Evolutionary conservation across 371 early-diverging fungal species (phyloP).

Genomic region (Apophysomyces variabilis): DNA sequence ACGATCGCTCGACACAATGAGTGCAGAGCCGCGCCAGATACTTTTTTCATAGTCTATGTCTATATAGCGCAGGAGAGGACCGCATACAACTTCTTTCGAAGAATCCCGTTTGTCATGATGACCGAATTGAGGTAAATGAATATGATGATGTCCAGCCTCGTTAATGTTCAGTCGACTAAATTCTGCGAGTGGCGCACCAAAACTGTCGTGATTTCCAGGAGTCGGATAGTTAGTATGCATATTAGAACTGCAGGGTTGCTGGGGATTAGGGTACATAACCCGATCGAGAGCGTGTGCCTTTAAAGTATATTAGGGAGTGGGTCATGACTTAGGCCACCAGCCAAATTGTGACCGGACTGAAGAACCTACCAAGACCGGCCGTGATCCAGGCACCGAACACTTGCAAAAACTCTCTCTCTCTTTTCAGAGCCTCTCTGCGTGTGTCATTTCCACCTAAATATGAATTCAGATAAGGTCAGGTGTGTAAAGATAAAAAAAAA

Average conservation of each 20-base stretch:
- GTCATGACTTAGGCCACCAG: background rate
- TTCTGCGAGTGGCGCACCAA: slow-evolving; percentile 15
- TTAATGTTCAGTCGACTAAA: slow-evolving; percentile 18
- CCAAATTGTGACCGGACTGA: background rate
- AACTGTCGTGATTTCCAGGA: background rate
- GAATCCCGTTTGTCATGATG: background rate
- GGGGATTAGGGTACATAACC: slow-evolving; percentile 1
- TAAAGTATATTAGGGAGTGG: background rate
- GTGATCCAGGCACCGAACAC: background rate
- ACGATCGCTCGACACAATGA: slow-evolving; percentile 34
- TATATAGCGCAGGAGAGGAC: slow-evolving; percentile 41
- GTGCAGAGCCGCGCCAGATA: slow-evolving; percentile 37
- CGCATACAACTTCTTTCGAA: slow-evolving; percentile 28
- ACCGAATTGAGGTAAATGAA: background rate
- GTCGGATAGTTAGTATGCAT: background rate
- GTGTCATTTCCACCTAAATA: too few relatives aligned
- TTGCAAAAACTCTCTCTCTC: background rate
- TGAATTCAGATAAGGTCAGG: too few relatives aligned
- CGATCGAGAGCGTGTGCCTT: too few relatives aligned
- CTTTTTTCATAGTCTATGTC: slow-evolving; percentile 30
- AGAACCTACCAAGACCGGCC: background rate
- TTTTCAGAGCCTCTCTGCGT: too few relatives aligned
- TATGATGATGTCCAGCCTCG: background rate
- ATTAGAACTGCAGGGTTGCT: background rate
- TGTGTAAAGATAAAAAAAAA: background rate